phyloP scores from a whole-genome alignment of 306 rosid species.

The Castanea mollissima region DNA sequence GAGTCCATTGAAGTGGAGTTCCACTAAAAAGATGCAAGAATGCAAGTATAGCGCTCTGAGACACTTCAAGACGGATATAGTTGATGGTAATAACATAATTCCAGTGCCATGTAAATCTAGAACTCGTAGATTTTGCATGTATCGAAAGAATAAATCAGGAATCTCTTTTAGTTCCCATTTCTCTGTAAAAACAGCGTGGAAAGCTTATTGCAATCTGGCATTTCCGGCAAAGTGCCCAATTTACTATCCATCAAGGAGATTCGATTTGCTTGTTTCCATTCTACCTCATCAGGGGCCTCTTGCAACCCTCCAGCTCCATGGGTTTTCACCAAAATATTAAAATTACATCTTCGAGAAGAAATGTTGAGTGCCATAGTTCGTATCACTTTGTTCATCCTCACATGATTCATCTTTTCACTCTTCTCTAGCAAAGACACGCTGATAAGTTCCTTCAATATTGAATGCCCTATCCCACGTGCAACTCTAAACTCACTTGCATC shows the following conservation, averaged over 20 bases:
- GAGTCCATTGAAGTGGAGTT: conserved; percentile 15
- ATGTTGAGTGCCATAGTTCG: conserved; percentile 27
- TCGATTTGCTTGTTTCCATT: conserved; percentile 4
- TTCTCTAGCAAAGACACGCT: conserved; percentile 15
- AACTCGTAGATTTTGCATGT: conserved; percentile 2
- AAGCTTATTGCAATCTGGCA: not conserved
- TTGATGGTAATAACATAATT: conserved; percentile 7
- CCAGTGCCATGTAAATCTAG: conserved; percentile 13
- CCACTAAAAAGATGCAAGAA: not conserved
- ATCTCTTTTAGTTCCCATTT: not conserved
- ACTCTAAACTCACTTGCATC: not conserved
- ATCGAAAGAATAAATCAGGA: not conserved
- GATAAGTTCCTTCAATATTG: conserved; percentile 9
- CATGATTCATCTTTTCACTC: conserved; percentile 23
- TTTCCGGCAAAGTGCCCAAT: not conserved
- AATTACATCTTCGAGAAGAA: not conserved
- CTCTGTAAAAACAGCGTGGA: conserved; percentile 1
- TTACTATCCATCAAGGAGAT: conserved; percentile 14
- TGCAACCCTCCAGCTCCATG: not conserved
- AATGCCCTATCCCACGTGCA: not conserved
- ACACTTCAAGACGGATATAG: conserved; percentile 15
- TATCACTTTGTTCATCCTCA: conserved; percentile 19
- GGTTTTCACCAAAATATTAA: not conserved
- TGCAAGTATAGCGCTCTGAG: conserved; percentile 19
- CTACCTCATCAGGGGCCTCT: too few relatives aligned